phyloP scores from a whole-genome alignment of 2,329 filamentous ascomycete species.

The Aspergillus felis region DNA sequence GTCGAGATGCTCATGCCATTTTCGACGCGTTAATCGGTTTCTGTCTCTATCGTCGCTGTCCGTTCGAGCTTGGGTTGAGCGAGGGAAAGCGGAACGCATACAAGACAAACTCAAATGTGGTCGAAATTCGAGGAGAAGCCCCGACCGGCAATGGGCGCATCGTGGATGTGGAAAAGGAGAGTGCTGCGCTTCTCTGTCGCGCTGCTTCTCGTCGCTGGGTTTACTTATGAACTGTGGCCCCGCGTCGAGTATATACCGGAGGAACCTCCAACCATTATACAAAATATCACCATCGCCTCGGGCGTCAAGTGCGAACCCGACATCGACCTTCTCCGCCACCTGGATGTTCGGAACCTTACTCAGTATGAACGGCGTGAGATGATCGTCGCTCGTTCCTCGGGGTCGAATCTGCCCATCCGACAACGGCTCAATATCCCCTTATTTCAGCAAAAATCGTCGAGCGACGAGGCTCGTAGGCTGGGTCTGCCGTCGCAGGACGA shows the following conservation, averaged over 20 bases:
- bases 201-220: slow-evolving; percentile 21
- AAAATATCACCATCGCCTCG: slow-evolving; percentile 29
- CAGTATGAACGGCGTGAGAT: slow-evolving; percentile 30
- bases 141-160: slow-evolving; percentile 19
- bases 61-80: not conserved
- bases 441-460: slow-evolving; percentile 12
- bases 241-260: slow-evolving; percentile 10
- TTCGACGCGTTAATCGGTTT: slow-evolving; percentile 10
- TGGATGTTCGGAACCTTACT: slow-evolving; percentile 25
- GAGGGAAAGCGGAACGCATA: not conserved
- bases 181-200: slow-evolving; percentile 25
- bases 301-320: slow-evolving; percentile 27
- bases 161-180: slow-evolving; percentile 32
- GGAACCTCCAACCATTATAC: slow-evolving; percentile 8
- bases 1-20: slow-evolving; percentile 17
- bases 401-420: slow-evolving; percentile 21
- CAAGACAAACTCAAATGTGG: slow-evolving; percentile 17
- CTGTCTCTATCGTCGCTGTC: slow-evolving; percentile 4
- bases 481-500: slow-evolving; percentile 21
- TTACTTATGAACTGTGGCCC: slow-evolving; percentile 27
- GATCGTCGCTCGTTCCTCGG: slow-evolving; percentile 20
- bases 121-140: slow-evolving; percentile 22
- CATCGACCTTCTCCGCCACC: slow-evolving; percentile 17
- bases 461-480: not conserved
- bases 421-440: slow-evolving; percentile 26